phyloP scores from a whole-genome alignment of 768 basidiomycete genomes.

The Mycena galopus region DNA sequence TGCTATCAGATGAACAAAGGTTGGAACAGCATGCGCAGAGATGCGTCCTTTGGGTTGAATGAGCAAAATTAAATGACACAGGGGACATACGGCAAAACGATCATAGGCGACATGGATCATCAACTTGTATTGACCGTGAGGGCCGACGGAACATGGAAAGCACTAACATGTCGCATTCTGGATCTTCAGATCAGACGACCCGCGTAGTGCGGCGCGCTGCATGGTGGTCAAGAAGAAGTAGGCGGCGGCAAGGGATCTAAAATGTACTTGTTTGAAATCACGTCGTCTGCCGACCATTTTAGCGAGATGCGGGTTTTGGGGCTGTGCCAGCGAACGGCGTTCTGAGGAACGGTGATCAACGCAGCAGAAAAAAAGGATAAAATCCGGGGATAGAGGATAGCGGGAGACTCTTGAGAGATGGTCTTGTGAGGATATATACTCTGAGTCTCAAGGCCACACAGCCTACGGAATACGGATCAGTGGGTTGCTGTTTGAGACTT shows the following conservation, averaged over 20 bases:
- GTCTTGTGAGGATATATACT: too few relatives aligned
- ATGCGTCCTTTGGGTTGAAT: background rate
- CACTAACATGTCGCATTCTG: background rate
- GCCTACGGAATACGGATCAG: background rate
- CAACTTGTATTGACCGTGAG: background rate
- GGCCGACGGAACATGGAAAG: background rate
- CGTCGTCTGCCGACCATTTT: slow-evolving; percentile 30
- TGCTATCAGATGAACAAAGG: background rate
- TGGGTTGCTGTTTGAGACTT: background rate
- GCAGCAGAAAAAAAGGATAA: background rate
- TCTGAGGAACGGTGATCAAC: background rate
- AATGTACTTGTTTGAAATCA: slow-evolving; percentile 29
- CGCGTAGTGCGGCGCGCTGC: slow-evolving; percentile 10
- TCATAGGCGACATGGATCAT: too few relatives aligned
- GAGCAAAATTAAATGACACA: background rate
- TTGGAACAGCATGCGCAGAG: background rate
- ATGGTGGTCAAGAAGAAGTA: background rate
- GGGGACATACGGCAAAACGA: too few relatives aligned
- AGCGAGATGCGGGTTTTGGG: background rate
- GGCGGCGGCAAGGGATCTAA: background rate
- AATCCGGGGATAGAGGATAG: too few relatives aligned
- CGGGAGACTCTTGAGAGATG: background rate
- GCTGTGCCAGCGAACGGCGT: background rate
- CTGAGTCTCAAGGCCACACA: slow-evolving; percentile 1
- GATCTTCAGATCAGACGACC: background rate